Percentiles rank a stretch among this genome's conserved stretches.
Evolutionary conservation across 164 flowering plant genomes (phyloP).

Genomic region (Protea cynaroides): DNA sequence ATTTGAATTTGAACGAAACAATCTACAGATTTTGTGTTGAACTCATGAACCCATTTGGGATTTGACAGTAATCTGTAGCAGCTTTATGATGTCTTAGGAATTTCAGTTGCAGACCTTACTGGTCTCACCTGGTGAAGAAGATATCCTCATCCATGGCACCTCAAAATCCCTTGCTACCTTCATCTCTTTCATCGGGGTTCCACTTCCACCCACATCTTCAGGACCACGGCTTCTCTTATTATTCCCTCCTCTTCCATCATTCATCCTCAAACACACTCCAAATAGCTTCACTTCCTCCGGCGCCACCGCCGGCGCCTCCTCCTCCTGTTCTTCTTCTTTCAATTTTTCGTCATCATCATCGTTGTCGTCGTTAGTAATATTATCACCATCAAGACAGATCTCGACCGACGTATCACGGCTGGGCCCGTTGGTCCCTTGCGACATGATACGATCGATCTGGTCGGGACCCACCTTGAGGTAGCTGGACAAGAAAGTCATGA

Average conservation of each 20-base stretch:
- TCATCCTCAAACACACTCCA: constrained; percentile 59
- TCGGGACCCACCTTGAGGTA: constrained; percentile 44
- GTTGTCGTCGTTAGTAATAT: neutral
- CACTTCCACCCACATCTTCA: constrained; percentile 11
- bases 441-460: constrained; percentile 47
- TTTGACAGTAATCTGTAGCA: too few species aligned
- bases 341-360: neutral
- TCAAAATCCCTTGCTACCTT: constrained; percentile 11
- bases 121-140: neutral
- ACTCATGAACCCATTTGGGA: too few species aligned
- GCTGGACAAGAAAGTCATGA: constrained; percentile 35
- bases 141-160: constrained; percentile 15
- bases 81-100: too few species aligned
- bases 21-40: too few species aligned
- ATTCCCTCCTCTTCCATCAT: constrained; percentile 22
- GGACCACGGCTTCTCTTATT: neutral
- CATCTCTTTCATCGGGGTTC: constrained; percentile 15
- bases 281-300: constrained; percentile 46
- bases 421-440: constrained; percentile 26
- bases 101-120: neutral
- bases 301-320: constrained; percentile 14
- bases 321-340: constrained; percentile 28
- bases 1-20: too few species aligned
- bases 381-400: neutral
- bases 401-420: constrained; percentile 7